phyloP scores from a whole-genome alignment of 1,139 yeast species.

The Magnusiomyces ingens region DNA sequence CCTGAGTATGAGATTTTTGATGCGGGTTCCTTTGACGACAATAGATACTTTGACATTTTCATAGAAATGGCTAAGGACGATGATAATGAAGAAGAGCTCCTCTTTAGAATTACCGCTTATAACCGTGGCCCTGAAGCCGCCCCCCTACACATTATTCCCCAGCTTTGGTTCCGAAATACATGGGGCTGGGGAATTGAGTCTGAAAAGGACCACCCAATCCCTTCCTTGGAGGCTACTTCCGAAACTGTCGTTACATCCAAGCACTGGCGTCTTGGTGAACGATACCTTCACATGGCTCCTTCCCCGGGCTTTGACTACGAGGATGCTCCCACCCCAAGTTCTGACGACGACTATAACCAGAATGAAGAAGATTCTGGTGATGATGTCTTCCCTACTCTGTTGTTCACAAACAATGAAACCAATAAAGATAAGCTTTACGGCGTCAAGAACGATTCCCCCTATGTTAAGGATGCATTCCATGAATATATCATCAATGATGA shows the following conservation, averaged over 20 bases:
- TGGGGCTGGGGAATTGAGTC: constrained; percentile 83
- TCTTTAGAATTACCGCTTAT: constrained; percentile 83
- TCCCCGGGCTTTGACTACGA: constrained; percentile 59
- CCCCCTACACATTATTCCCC: constrained; percentile 83
- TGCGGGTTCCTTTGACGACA: constrained; percentile 69
- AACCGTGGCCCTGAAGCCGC: constrained; percentile 81
- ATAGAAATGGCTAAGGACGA: constrained; percentile 89
- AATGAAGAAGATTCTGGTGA: constrained; percentile 37
- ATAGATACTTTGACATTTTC: constrained; percentile 82
- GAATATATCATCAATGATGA: constrained; percentile 64
- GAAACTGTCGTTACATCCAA: constrained; percentile 47
- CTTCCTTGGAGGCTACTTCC: constrained; percentile 40
- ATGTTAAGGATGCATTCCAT: constrained; percentile 87
- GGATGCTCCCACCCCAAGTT: constrained; percentile 26
- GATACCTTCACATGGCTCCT: constrained; percentile 72
- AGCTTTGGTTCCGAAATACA: constrained; percentile 78
- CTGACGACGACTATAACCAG: not conserved
- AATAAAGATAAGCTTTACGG: constrained; percentile 62
- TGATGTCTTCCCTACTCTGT: constrained; percentile 66
- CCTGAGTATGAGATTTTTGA: constrained; percentile 68
- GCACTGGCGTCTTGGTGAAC: constrained; percentile 67
- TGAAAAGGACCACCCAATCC: constrained; percentile 43
- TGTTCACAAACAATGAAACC: constrained; percentile 89
- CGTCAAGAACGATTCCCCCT: constrained; percentile 47
- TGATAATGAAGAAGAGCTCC: constrained; percentile 71